Evolutionary conservation across 352 stramenopile species (phyloP), one percentile per base, ranked within the genome.

Genomic region (Phytophthora parvispora): DNA sequence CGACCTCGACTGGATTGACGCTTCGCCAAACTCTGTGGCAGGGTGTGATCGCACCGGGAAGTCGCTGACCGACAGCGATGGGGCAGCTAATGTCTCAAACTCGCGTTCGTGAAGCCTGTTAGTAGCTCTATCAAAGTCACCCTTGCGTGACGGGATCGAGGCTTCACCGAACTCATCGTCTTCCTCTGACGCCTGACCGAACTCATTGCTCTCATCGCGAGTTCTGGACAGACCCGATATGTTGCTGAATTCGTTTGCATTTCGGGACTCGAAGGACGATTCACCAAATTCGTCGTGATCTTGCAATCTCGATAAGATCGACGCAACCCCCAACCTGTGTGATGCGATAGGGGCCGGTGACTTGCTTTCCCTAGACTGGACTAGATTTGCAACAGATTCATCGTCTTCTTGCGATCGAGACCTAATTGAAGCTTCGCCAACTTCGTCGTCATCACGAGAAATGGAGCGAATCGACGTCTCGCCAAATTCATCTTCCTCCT

Each of bases 1-100:
- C 5, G 47, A 55, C 40, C 43, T 29, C 28, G 16, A 49, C 15
- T 28, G 22, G 18, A 54, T 50, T 4, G 22, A 32, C 5, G 4
- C 8, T 18, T 61, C 64, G 3, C 48, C 48, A 27, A 72, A 50
- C 22, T 61, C 56, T 27, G 59, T 42, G 1, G 55, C 38, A 7
- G n/a, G 38, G 28, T 16, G 24, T 8, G 28, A 49, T 3, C 18
- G 29, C 6, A 49, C n/a, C 25, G 38, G 53, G 15, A 24, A 18
- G 10, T 56, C 48, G 49, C 22, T 49, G 8, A 13, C 20, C 13
- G 12, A 18, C 16, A 8, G 42, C 20, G 27, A 49, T 27, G 20
- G n/a, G 2, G 20, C 9, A 7, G 42, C 42, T 15, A 4, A 7
- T 16, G n/a, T 1, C 20, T 13, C 20, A 24, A 25, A 24, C 20